Conservation (phyloP, 306 rosid genomes). For the Vigna hirtella region DNA sequence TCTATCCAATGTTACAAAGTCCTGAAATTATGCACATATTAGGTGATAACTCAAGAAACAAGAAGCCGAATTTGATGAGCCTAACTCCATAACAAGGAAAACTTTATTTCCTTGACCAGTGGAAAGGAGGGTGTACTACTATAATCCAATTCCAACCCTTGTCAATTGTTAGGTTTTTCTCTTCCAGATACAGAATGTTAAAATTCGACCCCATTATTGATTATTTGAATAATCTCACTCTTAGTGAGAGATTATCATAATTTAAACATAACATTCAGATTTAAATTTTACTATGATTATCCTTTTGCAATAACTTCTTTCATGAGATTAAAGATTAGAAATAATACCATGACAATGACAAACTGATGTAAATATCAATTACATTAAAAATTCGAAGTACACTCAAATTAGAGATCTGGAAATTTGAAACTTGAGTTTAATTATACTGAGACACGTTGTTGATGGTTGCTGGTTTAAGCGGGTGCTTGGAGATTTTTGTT, state of each 20-base stretch:
- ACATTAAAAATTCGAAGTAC: no score
- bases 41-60: conserved; percentile 43
- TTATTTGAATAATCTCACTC: conserved; percentile 3
- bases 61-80: conserved; percentile 40
- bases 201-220: not conserved
- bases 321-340: no score
- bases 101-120: conserved; percentile 19
- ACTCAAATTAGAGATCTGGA: no score
- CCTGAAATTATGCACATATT: conserved; percentile 60
- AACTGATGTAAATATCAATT: no score
- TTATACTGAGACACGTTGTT: not conserved
- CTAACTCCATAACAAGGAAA: conserved; percentile 30
- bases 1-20: conserved; percentile 29
- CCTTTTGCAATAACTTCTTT: not conserved
- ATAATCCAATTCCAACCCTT: conserved; percentile 10
- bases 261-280: not conserved
- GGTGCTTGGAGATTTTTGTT: not conserved
- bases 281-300: not conserved
- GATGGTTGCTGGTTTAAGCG: not conserved
- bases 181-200: not conserved
- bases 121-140: conserved; percentile 9
- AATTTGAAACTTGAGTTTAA: no score
- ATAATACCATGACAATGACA: no score
- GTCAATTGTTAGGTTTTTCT: not conserved
- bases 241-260: not conserved